These are phyloP conservation scores for Colletotrichum horii DNA, from an alignment of 2,329 filamentous ascomycete genomes.

Conservation along the genomic window DNA sequence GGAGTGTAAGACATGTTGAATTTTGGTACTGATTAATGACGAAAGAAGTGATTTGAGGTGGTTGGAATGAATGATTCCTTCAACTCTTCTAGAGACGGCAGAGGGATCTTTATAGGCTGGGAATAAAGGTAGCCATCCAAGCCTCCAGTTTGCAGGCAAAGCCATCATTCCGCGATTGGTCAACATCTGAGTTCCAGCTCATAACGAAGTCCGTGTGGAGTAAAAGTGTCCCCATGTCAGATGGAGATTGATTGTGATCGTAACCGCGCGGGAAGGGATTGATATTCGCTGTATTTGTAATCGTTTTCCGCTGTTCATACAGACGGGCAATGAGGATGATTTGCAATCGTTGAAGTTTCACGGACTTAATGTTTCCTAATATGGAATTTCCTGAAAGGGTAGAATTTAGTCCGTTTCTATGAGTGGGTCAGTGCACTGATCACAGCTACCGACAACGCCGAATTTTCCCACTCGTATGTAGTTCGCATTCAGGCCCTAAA, in stretches of 20 bases:
- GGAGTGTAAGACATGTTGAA: background rate
- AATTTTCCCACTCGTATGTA: accelerated
- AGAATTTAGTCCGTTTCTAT: background rate
- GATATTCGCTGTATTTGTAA: background rate
- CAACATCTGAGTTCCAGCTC: accelerated
- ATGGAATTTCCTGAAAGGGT: background rate
- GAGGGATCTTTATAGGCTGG: background rate
- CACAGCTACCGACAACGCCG: background rate
- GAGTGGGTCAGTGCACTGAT: background rate
- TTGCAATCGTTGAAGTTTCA: background rate
- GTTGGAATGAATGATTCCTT: accelerated
- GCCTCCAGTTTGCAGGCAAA: background rate
- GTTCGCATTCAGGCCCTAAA: accelerated
- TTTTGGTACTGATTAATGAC: background rate
- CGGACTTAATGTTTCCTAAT: background rate
- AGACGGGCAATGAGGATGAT: background rate
- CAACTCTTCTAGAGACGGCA: accelerated
- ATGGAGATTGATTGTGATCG: accelerated
- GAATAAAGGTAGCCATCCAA: accelerated
- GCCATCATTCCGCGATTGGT: background rate
- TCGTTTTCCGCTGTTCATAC: background rate
- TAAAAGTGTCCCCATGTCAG: accelerated
- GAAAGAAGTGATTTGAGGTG: background rate
- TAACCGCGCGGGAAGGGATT: background rate
- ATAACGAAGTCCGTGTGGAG: background rate